phyloP scores from a whole-genome alignment of 805 yeast species.

The Yamadazyma akitaensis region DNA sequence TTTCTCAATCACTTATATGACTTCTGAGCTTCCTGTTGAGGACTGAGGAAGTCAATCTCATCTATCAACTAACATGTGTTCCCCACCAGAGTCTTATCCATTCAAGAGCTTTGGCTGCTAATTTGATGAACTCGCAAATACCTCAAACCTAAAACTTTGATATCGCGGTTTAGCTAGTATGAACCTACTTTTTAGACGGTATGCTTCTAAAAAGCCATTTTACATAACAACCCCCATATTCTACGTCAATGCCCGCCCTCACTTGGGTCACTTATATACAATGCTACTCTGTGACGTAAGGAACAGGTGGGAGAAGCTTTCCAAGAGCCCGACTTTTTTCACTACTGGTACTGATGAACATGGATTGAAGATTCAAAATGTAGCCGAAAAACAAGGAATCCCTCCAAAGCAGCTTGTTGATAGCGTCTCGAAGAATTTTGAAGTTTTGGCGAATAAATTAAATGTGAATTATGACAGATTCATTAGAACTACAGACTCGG shows the following conservation, averaged over 20 bases:
- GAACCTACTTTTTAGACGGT: not conserved
- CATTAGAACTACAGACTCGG: constrained; percentile 85
- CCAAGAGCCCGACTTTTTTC: constrained; percentile 42
- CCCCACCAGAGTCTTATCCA: too few species aligned
- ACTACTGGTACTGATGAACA: constrained; percentile 97
- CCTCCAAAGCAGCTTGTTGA: constrained; percentile 71
- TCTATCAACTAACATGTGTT: too few species aligned
- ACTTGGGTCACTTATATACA: constrained; percentile 88
- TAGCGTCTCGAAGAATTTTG: constrained; percentile 59
- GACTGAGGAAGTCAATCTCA: too few species aligned
- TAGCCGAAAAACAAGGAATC: constrained; percentile 54
- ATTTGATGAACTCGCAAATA: not conserved
- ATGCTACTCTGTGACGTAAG: constrained; percentile 80
- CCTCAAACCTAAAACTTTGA: not conserved
- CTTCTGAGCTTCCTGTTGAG: too few species aligned
- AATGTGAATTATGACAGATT: constrained; percentile 68
- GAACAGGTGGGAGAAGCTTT: constrained; percentile 63
- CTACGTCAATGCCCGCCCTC: constrained; percentile 94
- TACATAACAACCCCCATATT: constrained; percentile 86
- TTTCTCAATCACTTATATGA: too few species aligned
- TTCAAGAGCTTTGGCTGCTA: too few species aligned
- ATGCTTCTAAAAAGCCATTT: constrained; percentile 17
- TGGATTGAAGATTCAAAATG: constrained; percentile 89
- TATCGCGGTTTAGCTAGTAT: not conserved
- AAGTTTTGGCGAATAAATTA: constrained; percentile 54